Percentiles rank a stretch among this genome's conserved stretches.
Conservation (phyloP, 495 filamentous ascomycete genomes). For the Penicillium salamii region DNA sequence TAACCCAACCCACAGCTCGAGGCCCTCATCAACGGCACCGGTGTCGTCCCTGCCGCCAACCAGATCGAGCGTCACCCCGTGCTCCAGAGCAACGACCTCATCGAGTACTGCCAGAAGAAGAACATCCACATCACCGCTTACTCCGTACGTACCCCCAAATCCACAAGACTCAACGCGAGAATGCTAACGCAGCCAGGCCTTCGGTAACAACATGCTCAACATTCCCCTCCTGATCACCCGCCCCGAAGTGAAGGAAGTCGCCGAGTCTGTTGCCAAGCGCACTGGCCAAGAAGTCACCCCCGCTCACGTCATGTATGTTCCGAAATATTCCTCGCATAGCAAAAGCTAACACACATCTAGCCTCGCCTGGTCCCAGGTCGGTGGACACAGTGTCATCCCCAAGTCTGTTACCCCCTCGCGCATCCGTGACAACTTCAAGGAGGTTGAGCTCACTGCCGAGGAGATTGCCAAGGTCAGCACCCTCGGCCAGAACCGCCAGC, state of each 20-base stretch:
- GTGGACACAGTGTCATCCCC: conserved; percentile 49
- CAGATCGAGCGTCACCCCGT: conserved; percentile 53
- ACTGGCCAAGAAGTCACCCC: conserved; percentile 36
- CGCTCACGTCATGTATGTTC: conserved; percentile 39
- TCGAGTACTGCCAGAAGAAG: conserved; percentile 45
- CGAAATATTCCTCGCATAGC: not conserved
- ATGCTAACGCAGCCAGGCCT: conserved; percentile 29
- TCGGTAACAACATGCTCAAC: conserved; percentile 47
- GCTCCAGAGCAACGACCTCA: conserved; percentile 42
- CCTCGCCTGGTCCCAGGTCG: conserved; percentile 48
- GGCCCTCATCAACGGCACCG: conserved; percentile 47
- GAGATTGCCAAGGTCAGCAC: conserved; percentile 43
- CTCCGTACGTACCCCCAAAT: conserved; percentile 29
- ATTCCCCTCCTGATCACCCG: conserved; percentile 44
- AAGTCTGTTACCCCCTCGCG: conserved; percentile 49
- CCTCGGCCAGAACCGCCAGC: conserved; percentile 40
- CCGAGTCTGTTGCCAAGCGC: conserved; percentile 39
- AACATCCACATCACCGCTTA: conserved; percentile 49
- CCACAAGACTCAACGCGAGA: not conserved
- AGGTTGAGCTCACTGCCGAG: conserved; percentile 44
- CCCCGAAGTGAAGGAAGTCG: conserved; percentile 43
- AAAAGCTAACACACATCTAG: conserved; percentile 9
- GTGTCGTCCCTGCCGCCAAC: conserved; percentile 47
- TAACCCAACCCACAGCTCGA: conserved; percentile 35
- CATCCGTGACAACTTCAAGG: conserved; percentile 49